Percentiles rank a stretch among this genome's conserved stretches.
These are phyloP conservation scores for Beta macrorhiza DNA, from an alignment of 179 eudicot species.

Conservation along the genomic window DNA sequence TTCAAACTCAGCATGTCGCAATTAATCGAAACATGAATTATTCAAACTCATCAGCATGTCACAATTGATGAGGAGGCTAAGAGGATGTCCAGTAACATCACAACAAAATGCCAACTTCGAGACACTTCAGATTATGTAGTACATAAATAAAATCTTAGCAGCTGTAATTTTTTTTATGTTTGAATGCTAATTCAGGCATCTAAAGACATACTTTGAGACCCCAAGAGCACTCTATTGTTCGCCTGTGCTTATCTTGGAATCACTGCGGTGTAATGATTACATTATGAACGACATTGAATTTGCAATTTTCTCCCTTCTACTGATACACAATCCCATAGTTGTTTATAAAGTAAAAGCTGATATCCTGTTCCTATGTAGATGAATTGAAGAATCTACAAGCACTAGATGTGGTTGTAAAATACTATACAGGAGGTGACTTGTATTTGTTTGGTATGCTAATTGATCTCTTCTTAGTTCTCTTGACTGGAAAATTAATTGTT, in stretches of 20 bases:
- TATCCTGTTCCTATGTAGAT: conserved; percentile 36
- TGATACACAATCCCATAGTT: neutral
- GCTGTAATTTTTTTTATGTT: no score
- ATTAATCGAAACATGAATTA: no score
- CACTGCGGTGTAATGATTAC: neutral
- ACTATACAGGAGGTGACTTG: conserved; percentile 85
- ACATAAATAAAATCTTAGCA: no score
- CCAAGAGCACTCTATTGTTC: neutral
- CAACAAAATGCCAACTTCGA: no score
- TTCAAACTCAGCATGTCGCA: no score
- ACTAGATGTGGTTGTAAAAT: conserved; percentile 77
- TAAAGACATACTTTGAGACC: no score
- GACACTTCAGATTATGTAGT: no score
- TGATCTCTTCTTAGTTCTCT: conserved; percentile 17
- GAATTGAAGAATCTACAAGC: conserved; percentile 75
- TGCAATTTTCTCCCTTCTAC: neutral
- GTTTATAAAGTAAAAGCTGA: neutral
- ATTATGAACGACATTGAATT: neutral
- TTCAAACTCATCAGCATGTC: no score
- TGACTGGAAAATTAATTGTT: conserved; percentile 10
- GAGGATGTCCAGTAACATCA: no score
- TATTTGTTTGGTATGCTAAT: conserved; percentile 82
- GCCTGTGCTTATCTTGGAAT: neutral
- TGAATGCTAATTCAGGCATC: no score
- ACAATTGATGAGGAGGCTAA: no score